Conservation (phyloP, 768 basidiomycete species). For the Podaxis sp. region DNA sequence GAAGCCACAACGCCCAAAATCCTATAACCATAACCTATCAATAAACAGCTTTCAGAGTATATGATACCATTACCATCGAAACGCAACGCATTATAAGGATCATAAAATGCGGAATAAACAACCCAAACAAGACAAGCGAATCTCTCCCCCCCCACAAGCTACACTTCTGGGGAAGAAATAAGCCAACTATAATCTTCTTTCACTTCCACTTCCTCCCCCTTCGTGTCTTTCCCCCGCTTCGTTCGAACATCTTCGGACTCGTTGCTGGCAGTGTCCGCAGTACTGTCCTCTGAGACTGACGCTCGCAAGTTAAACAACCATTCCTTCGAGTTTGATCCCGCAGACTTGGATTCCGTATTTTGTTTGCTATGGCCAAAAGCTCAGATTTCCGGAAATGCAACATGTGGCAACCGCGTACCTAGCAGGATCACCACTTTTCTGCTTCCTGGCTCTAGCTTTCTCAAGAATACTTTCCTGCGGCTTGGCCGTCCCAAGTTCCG, state of each 20-base stretch:
- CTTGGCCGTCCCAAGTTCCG: not conserved
- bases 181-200: slow-evolving; percentile 1
- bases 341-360: not conserved
- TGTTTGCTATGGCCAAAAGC: not conserved
- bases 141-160: not conserved
- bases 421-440: not conserved
- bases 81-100: not conserved
- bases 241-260: not conserved
- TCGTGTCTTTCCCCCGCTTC: not conserved
- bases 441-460: not conserved
- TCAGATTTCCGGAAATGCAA: not conserved
- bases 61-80: slow-evolving; percentile 1
- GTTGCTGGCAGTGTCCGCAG: not conserved
- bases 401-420: not conserved
- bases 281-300: not conserved
- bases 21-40: not conserved
- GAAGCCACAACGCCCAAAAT: not conserved
- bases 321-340: not conserved
- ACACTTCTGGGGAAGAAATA: not conserved
- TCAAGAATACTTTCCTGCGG: slow-evolving; percentile 4
- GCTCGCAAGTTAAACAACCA: not conserved
- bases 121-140: not conserved
- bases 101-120: not conserved
- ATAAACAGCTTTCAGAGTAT: not conserved
- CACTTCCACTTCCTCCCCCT: no score